phyloP scores from a whole-genome alignment of 2,329 filamentous ascomycete species.

The Diaporthe citri region DNA sequence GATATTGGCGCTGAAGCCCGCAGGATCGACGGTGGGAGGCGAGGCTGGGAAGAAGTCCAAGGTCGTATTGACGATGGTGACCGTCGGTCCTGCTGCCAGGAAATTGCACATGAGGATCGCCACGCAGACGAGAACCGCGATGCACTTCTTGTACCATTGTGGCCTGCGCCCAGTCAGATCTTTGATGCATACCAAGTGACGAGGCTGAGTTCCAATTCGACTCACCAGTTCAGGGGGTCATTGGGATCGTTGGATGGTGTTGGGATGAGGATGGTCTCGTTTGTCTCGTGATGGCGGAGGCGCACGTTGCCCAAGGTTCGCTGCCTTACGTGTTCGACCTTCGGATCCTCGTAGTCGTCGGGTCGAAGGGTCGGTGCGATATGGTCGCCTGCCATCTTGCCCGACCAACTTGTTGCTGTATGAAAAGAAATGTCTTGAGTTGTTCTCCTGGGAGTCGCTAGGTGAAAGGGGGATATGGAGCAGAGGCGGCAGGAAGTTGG shows the following conservation, averaged over 20 bases:
- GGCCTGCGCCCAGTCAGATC: constrained; percentile 48
- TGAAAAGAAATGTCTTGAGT: neutral
- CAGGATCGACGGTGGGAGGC: constrained; percentile 44
- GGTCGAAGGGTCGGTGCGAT: constrained; percentile 41
- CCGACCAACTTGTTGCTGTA: neutral
- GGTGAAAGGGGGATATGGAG: neutral
- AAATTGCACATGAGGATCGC: constrained; percentile 70
- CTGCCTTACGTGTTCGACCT: constrained; percentile 40
- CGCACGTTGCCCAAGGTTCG: constrained; percentile 57
- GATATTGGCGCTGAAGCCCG: constrained; percentile 51
- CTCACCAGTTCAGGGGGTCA: constrained; percentile 66
- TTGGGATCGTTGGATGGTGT: constrained; percentile 62
- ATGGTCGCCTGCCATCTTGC: constrained; percentile 39
- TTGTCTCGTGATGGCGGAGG: constrained; percentile 56
- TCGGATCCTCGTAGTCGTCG: constrained; percentile 38
- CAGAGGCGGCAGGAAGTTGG: neutral
- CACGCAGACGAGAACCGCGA: constrained; percentile 61
- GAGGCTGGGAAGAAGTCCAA: constrained; percentile 59
- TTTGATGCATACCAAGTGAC: neutral
- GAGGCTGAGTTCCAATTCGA: constrained; percentile 26
- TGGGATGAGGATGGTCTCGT: constrained; percentile 65
- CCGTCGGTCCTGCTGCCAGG: constrained; percentile 65
- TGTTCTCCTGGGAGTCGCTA: neutral
- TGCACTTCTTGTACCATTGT: constrained; percentile 62
- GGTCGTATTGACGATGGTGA: constrained; percentile 62